Evolutionary conservation across 306 rosid species (phyloP), one percentile per base, ranked within the genome.

Genomic region (Hippophae tibetana): DNA sequence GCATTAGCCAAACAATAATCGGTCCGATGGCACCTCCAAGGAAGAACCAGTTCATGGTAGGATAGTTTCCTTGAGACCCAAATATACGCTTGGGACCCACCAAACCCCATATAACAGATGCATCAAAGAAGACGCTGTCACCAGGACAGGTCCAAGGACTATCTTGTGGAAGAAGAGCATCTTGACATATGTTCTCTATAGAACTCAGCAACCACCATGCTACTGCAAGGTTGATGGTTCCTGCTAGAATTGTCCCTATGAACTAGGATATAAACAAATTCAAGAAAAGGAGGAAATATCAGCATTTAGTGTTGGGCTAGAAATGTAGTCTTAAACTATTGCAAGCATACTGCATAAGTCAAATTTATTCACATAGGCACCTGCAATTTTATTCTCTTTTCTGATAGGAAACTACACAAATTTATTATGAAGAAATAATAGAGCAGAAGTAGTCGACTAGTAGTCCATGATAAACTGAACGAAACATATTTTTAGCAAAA

Each of bases 71-170:
- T 13, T 54, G 56, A 7, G 76, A 44, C 14, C 96, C 96, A 64
- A 85, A 89, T 46, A 89, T 89, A 6, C 74, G 53, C 61, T 8
- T 73, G 6, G 96, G 96, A 59, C 96, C 96, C 3, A 81, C 90
- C 56, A 89, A 54, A 10, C 94, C 96, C 96, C 96, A 89, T 42
- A 88, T 88, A 41, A 85, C 90, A 13, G 96, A 88, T 6, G 94
- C 94, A 58, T 88, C 94, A 38, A 88, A 89, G 79, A 89, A 89
- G 41, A 89, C 90, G 0, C 84, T 79, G 69, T 82, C 90, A 3
- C 65, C 43, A 0, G 96, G 96, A 53, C 96, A 89, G 51, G 96
- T 89, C 94, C 94, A 89, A 0, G 90, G 96, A 59, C 96, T 89
- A 47, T 69, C 71, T 8, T 52, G 6, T 0, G 87, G 86, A 38